Base-by-base conservation (phyloP, 2,329 filamentous ascomycete genomes). In the Fusarium keratoplasticum region DNA sequence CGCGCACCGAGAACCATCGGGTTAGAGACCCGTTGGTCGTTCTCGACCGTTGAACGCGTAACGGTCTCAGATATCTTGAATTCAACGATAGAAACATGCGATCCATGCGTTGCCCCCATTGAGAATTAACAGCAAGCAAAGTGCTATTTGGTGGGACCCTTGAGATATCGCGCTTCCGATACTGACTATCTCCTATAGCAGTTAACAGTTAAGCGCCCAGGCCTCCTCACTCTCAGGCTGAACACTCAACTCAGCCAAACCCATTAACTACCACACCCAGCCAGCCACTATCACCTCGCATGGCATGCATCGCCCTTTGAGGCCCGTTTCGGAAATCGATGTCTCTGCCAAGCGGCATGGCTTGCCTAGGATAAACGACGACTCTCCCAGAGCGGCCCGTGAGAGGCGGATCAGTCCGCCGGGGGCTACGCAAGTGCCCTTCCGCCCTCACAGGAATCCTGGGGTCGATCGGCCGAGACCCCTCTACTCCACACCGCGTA, bases 391-490 rank as follows among this genome's bases (percentile, higher is more conserved):
- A 22, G 25, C 29, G 35, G 25, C 33, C 42, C 55, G 20, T 33
- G 22, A 40, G 29, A 20, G 27, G 61, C 22, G 33, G 63, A 67
- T 69, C 38, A 33, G 59, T 60, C 69, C 54, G 58, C 14, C 13
- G 20, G 52, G 64, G 59, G 58, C 58, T 64, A 25, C 25, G 25
- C 22, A 38, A 25, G 31, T 25, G 47, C 4, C 36, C 57, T 58
- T 25, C 54, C 61, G 38, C 40, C 44, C n/a, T 66, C 25, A 35
- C 36, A 54, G 44, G 61, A 52, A 67, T 64, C 20, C 68, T 57
- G 54, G 67, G 69, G 69, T 67, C 42, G 38, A 71, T 71, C 67
- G 59, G 52, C 52, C 63, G 22, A 60, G 61, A 44, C 67, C 67
- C 67, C 67, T 67, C 16, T 18, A 70, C 60, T 42, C 36, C 58